Conservation (phyloP, 2,329 filamentous ascomycete genomes). For the Alternaria angustiovoidea region DNA sequence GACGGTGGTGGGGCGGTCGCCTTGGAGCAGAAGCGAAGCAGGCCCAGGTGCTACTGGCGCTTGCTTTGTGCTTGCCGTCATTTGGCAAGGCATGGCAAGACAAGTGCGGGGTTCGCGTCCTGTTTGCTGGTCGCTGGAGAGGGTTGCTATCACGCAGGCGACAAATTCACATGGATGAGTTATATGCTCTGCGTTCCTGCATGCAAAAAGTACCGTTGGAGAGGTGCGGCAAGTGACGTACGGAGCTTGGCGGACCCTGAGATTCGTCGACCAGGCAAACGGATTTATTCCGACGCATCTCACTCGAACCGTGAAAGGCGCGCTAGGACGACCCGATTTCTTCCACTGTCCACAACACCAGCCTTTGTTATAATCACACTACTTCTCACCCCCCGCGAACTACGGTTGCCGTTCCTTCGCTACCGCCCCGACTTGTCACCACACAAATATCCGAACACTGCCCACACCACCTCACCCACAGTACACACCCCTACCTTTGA, state of each 20-base stretch:
- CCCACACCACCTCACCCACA: slow-evolving; percentile 3
- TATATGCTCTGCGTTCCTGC: slow-evolving; percentile 16
- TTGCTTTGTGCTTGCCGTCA: slow-evolving; percentile 14
- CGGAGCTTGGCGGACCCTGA: slow-evolving; percentile 13
- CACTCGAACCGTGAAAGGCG: slow-evolving; percentile 12
- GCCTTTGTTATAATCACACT: slow-evolving; percentile 18
- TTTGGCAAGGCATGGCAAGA: neutral
- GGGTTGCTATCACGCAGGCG: neutral
- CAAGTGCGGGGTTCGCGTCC: slow-evolving; percentile 1
- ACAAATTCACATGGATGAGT: neutral
- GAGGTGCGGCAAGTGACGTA: slow-evolving; percentile 17
- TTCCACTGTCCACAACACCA: slow-evolving; percentile 19
- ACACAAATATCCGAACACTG: slow-evolving; percentile 12
- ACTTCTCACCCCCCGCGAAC: slow-evolving; percentile 13
- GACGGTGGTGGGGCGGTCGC: slow-evolving; percentile 23
- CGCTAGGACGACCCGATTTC: slow-evolving; percentile 19
- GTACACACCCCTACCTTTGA: slow-evolving; percentile 4
- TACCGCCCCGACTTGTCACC: slow-evolving; percentile 26
- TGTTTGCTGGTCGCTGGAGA: neutral
- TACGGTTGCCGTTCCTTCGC: slow-evolving; percentile 21
- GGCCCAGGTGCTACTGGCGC: slow-evolving; percentile 12
- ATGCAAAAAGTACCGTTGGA: neutral
- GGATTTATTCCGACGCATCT: slow-evolving; percentile 18
- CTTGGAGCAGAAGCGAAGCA: slow-evolving; percentile 5
- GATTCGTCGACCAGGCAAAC: slow-evolving; percentile 13